A percentile compares a stretch with the other conserved stretches of the same genome.
phyloP scores from a whole-genome alignment of 106 monocot species.

The Dendrobium nobile region DNA sequence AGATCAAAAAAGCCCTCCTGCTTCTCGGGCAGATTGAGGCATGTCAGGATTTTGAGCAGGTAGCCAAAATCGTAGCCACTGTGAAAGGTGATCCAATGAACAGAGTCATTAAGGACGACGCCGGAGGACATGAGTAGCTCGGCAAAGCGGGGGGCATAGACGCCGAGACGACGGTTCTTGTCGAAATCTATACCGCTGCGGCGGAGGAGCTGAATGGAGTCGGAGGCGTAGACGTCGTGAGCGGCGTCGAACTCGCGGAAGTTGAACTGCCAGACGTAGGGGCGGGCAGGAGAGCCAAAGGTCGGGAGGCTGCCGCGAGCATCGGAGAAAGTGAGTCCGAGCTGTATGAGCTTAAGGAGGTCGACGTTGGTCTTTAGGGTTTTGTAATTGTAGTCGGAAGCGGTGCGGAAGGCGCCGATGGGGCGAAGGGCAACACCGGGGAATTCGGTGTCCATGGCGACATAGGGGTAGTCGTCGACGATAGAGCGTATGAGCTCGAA shows the following conservation, averaged over 20 bases:
- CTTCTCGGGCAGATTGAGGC: slow-evolving; percentile 10
- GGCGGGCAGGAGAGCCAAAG: slow-evolving; percentile 2
- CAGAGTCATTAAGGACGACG: slow-evolving; percentile 16
- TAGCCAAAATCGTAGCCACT: slow-evolving; percentile 21
- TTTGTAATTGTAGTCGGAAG: slow-evolving; percentile 9
- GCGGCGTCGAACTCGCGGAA: slow-evolving; percentile 15
- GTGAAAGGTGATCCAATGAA: slow-evolving; percentile 16
- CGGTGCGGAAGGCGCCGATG: slow-evolving; percentile 9
- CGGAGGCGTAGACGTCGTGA: slow-evolving; percentile 8
- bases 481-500: slow-evolving; percentile 14
- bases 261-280: slow-evolving; percentile 19
- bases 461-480: slow-evolving; percentile 10
- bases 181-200: slow-evolving; percentile 14
- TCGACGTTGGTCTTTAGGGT: slow-evolving; percentile 16
- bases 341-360: slow-evolving; percentile 17
- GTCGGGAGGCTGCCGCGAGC: neutral
- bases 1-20: slow-evolving; percentile 15
- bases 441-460: slow-evolving; percentile 18
- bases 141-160: slow-evolving; percentile 7
- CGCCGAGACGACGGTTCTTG: slow-evolving; percentile 4
- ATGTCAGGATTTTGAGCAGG: slow-evolving; percentile 13
- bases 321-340: slow-evolving; percentile 17
- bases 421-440: slow-evolving; percentile 7
- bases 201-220: slow-evolving; percentile 14
- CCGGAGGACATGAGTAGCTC: slow-evolving; percentile 19